These are phyloP conservation scores for Cinnamomum chago DNA, from an alignment of 164 flowering plant genomes.

Conservation along the genomic window DNA sequence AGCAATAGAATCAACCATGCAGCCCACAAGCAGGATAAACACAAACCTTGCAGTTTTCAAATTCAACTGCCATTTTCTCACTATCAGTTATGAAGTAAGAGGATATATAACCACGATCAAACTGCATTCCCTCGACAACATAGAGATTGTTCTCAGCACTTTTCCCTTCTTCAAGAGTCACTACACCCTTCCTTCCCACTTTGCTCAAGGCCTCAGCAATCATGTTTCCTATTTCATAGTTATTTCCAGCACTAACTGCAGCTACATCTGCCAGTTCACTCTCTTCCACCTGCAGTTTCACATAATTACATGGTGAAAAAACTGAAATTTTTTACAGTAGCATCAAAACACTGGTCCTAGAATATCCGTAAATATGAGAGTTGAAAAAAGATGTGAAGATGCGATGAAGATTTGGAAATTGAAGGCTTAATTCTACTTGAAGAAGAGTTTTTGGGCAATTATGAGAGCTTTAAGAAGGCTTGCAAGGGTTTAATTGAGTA, in stretches of 20 bases:
- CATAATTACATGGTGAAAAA: not conserved
- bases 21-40: too few species aligned
- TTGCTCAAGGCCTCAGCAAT: constrained; percentile 96
- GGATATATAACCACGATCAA: constrained; percentile 93
- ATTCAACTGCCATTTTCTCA: constrained; percentile 94
- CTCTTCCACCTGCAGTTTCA: constrained; percentile 73
- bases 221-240: constrained; percentile 86
- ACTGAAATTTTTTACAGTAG: too few species aligned
- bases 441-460: too few species aligned
- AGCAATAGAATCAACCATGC: too few species aligned
- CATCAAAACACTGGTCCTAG: too few species aligned
- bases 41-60: constrained; percentile 88
- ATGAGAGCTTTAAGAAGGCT: too few species aligned
- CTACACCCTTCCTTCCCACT: constrained; percentile 95
- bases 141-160: constrained; percentile 89
- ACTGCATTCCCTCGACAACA: constrained; percentile 99
- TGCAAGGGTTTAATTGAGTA: too few species aligned
- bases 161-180: constrained; percentile 97
- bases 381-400: too few species aligned
- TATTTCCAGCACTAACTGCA: constrained; percentile 99
- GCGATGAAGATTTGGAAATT: too few species aligned
- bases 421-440: too few species aligned
- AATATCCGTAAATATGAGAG: too few species aligned
- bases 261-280: constrained; percentile 98
- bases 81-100: constrained; percentile 95